Evolutionary conservation across 2,329 filamentous ascomycete species (phyloP), one percentile per base, ranked within the genome.

Genomic region (Epicoccum sorghinum): DNA sequence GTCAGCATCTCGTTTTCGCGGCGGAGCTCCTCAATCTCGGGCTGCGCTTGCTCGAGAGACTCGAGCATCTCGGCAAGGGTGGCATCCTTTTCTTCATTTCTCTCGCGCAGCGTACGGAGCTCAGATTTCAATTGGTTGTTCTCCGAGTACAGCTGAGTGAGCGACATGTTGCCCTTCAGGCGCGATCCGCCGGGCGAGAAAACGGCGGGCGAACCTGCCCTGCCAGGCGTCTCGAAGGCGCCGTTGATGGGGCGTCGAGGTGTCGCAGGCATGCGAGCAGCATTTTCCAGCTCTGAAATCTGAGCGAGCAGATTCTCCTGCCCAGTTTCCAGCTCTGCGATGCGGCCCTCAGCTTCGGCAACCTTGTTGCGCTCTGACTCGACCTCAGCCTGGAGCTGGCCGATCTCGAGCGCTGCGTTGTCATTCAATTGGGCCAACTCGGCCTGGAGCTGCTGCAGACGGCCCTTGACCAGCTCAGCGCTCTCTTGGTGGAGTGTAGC

Each of bases 41-140:
- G 95, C 24, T 89, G 87, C 72, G 90, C 93, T 23, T 88, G 88
- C 72, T 99, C 93, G 33, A 98, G 78, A 53, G 93, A 89, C 33
- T 87, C 83, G 54, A 97, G 85, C 79, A 97, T 90, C 55, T 95
- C 90, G 60, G 97, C 91, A 39, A 98, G 80, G 39, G 93, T 86
- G 33, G 86, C 83, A 14, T 85, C 84, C 9, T 97, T 84, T 68
- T 91, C 86, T 59, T 89, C 86, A 64, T 86, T 91, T 22, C 87
- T 85, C 54, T 89, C 84, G 69, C 88, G 87, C 73, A 96, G 90
- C 3, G 82, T 84, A 3, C 87, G 86, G 30, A 97, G 81, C 65
- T 90, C 84, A 50, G 85, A 81, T 80, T 95, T 90, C 62, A 83
- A 77, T 65, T 83, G 80, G 47, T 82, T 80, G 65, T 86, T 86